Percentiles rank a stretch among this genome's conserved stretches.
These are phyloP conservation scores for Talaromyces islandicus DNA, from an alignment of 2,329 filamentous ascomycete species.

Conservation along the genomic window DNA sequence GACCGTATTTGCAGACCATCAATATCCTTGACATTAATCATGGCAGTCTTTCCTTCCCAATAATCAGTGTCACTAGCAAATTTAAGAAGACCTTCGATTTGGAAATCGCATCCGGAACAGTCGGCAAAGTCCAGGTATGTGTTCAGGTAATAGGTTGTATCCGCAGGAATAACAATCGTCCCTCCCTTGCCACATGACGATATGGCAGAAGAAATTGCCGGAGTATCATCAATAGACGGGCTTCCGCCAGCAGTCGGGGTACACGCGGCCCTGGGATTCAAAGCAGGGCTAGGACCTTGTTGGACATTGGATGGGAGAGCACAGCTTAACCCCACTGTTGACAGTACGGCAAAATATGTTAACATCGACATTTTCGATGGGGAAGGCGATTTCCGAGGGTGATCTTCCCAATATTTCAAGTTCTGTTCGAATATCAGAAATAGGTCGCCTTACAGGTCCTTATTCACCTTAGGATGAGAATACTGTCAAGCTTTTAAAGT, in stretches of 20 bases:
- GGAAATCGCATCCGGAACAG: slow-evolving; percentile 41
- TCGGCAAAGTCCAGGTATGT: slow-evolving; percentile 38
- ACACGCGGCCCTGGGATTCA: slow-evolving; percentile 19
- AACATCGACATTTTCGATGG: neutral
- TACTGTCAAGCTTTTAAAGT: neutral
- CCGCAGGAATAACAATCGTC: slow-evolving; percentile 40
- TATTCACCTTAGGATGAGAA: neutral
- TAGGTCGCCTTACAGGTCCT: neutral
- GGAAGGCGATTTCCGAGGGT: too few relatives aligned
- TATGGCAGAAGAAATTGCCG: slow-evolving; percentile 40
- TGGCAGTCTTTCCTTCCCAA: slow-evolving; percentile 37
- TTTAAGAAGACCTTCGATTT: slow-evolving; percentile 41
- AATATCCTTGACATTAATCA: slow-evolving; percentile 35
- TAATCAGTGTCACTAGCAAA: slow-evolving; percentile 34
- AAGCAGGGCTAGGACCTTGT: neutral
- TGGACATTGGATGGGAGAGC: neutral
- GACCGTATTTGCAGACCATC: slow-evolving; percentile 36
- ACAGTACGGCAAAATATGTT: neutral
- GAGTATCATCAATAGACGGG: slow-evolving; percentile 35
- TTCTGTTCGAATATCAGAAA: neutral
- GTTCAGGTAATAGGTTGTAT: slow-evolving; percentile 38
- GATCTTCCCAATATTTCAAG: neutral
- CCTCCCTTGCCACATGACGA: slow-evolving; percentile 37
- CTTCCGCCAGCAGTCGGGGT: slow-evolving; percentile 25
- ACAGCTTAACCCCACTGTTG: neutral